A percentile compares a stretch with the other conserved stretches of the same genome.
Conservation (phyloP, 192 early-diverging fungal species). For the Backusella tarrabulga region DNA sequence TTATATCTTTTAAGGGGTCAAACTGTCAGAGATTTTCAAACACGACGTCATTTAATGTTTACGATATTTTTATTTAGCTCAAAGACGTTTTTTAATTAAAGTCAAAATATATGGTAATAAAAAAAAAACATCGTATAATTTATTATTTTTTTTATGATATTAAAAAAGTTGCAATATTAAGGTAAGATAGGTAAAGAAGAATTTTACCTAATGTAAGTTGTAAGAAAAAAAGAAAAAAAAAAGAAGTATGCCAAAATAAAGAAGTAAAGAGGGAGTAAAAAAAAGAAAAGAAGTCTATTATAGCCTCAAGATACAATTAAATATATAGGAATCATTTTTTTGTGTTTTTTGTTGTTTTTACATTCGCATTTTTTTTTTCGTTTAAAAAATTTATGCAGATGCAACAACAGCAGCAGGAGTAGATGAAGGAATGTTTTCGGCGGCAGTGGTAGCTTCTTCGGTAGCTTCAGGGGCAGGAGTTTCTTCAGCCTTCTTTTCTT, state of each 20-base stretch:
- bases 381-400: constrained; percentile 5
- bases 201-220: background rate
- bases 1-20: background rate
- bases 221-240: background rate
- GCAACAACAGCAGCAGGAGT: background rate
- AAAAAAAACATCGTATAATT: background rate
- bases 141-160: constrained; percentile 5
- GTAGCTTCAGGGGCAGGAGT: background rate
- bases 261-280: background rate
- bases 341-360: background rate
- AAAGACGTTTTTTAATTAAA: no score
- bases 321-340: background rate
- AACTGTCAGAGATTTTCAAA: background rate
- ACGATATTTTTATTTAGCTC: background rate
- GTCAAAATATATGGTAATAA: no score
- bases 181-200: background rate
- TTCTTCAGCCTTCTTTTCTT: background rate
- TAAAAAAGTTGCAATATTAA: constrained; percentile 2
- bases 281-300: background rate
- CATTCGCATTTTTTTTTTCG: background rate
- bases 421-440: background rate
- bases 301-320: constrained; percentile 2
- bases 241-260: background rate
- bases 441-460: background rate
- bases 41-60: background rate